Evolutionary conservation across 2,329 filamentous ascomycete genomes (phyloP).

Genomic region (Xylariaceae sp.): DNA sequence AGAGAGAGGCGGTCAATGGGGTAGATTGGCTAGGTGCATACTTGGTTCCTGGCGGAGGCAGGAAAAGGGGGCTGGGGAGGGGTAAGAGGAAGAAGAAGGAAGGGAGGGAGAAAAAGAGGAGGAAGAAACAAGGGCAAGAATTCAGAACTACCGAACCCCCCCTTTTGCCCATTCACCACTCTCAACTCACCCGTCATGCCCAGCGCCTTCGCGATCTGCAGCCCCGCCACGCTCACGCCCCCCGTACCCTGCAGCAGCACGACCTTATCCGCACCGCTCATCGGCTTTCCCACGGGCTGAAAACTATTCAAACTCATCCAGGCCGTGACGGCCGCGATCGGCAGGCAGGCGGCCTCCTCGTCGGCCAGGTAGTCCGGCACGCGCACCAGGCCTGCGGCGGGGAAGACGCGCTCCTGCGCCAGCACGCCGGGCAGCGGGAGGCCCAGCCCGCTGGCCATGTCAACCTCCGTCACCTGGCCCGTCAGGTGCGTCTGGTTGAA

Average conservation of each 20-base stretch:
- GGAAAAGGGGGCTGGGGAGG: too few species aligned
- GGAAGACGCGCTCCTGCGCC: slow-evolving; percentile 52
- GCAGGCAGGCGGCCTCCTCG: slow-evolving; percentile 53
- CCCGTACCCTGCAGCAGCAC: slow-evolving; percentile 49
- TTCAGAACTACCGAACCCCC: too few species aligned
- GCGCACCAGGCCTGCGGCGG: slow-evolving; percentile 45
- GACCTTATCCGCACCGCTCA: slow-evolving; percentile 34
- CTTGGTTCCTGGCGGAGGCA: not conserved
- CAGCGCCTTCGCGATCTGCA: slow-evolving; percentile 46
- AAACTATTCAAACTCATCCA: slow-evolving; percentile 60
- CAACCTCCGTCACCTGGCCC: slow-evolving; percentile 49
- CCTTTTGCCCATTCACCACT: too few species aligned
- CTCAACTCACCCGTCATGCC: slow-evolving; percentile 39
- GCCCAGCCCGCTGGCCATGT: slow-evolving; percentile 52
- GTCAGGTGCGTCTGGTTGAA: slow-evolving; percentile 52
- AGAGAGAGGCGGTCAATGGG: not conserved
- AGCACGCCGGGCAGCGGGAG: slow-evolving; percentile 52
- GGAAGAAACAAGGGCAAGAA: too few species aligned
- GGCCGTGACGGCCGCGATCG: slow-evolving; percentile 55
- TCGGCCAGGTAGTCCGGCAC: slow-evolving; percentile 49
- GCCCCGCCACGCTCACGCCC: slow-evolving; percentile 42
- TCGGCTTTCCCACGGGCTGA: slow-evolving; percentile 42
- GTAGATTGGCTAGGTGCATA: not conserved
- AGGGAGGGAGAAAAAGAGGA: not conserved
- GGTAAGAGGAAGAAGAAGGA: not conserved